Evolutionary conservation across 495 filamentous ascomycete genomes (phyloP).

Genomic region (Tuber calosporum): DNA sequence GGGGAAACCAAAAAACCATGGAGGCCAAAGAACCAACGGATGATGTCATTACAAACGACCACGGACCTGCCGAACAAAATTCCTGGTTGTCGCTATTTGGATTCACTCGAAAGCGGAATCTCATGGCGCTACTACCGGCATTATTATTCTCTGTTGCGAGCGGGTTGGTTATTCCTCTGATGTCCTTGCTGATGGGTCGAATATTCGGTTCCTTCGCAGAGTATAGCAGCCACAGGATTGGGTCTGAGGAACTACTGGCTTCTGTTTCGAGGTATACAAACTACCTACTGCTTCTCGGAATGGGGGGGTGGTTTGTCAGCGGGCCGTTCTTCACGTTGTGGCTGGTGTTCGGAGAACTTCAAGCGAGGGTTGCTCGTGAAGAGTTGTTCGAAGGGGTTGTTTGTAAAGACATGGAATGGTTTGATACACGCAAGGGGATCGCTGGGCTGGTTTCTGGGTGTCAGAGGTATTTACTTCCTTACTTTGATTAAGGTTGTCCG

Average conservation of each 20-base stretch:
- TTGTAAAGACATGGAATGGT: constrained; percentile 72
- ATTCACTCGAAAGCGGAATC: constrained; percentile 62
- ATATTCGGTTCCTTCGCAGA: constrained; percentile 65
- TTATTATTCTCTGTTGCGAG: constrained; percentile 54
- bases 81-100: constrained; percentile 55
- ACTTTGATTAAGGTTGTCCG: background rate
- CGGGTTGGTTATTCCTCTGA: constrained; percentile 55
- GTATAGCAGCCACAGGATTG: constrained; percentile 55
- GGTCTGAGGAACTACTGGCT: constrained; percentile 48
- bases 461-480: constrained; percentile 56
- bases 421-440: constrained; percentile 65
- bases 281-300: constrained; percentile 55
- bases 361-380: constrained; percentile 59
- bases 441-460: constrained; percentile 61
- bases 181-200: constrained; percentile 65
- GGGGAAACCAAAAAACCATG: background rate
- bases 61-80: background rate
- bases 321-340: constrained; percentile 60
- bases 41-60: background rate
- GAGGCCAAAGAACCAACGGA: background rate
- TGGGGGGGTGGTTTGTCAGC: constrained; percentile 58
- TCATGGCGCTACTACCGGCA: constrained; percentile 50
- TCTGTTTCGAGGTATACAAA: constrained; percentile 54
- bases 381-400: constrained; percentile 61
- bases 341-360: constrained; percentile 71